Percentiles rank a stretch among this genome's conserved stretches.
These are phyloP conservation scores for Eucalyptus marginata DNA, from an alignment of 345 rosid genomes.

Conservation along the genomic window DNA sequence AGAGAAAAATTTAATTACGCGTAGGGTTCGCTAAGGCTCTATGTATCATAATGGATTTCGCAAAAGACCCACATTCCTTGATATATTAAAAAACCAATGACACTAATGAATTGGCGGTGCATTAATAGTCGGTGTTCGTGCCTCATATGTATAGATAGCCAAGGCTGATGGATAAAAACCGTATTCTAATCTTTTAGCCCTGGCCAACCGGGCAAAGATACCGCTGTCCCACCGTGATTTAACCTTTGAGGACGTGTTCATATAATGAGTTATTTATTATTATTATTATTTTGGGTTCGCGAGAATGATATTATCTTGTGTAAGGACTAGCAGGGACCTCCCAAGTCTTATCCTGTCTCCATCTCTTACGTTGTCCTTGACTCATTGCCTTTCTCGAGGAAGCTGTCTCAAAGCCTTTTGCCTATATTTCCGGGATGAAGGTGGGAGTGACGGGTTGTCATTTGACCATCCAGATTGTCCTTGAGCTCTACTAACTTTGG, in stretches of 20 bases:
- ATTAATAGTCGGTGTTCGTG: background rate
- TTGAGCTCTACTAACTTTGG: background rate
- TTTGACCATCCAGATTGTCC: background rate
- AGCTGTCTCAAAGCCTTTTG: background rate
- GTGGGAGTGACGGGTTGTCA: background rate
- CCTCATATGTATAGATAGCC: no score
- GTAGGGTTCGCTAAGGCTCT: background rate
- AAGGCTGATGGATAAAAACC: background rate
- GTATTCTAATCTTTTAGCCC: background rate
- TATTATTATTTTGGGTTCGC: no score
- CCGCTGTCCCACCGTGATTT: background rate
- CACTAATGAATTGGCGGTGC: background rate
- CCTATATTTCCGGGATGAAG: background rate
- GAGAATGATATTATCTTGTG: background rate
- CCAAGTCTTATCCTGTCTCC: background rate
- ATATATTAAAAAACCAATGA: background rate
- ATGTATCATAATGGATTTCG: background rate
- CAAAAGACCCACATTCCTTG: rapidly evolving
- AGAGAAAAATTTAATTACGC: background rate
- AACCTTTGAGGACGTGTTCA: background rate
- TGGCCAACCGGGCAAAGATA: background rate
- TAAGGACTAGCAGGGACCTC: background rate
- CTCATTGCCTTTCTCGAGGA: background rate
- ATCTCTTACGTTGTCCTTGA: background rate
- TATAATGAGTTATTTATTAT: background rate